Percentiles rank a stretch among this genome's conserved stretches.
Evolutionary conservation across 2,329 filamentous ascomycete genomes (phyloP).

Genomic region (Monilinia polystroma): DNA sequence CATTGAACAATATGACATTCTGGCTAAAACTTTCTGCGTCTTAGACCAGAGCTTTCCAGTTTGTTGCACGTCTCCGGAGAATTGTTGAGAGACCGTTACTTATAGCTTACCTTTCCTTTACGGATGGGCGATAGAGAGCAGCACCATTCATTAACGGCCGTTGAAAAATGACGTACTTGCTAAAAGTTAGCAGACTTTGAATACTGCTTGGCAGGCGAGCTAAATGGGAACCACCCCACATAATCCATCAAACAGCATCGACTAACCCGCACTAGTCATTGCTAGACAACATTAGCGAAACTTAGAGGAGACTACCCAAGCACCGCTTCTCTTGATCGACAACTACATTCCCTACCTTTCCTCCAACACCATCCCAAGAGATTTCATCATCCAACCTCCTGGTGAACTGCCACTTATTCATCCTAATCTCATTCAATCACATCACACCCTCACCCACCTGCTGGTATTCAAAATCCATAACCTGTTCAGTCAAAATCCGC

Average conservation of each 20-base stretch:
- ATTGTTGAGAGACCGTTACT: neutral
- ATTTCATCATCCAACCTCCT: too few relatives aligned
- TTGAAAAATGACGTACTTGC: neutral
- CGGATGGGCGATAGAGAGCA: too few relatives aligned
- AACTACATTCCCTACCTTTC: too few relatives aligned
- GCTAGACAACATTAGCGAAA: conserved; percentile 1
- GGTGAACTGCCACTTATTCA: too few relatives aligned
- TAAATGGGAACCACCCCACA: neutral
- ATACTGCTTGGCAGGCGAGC: too few relatives aligned
- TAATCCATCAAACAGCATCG: neutral
- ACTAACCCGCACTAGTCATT: neutral
- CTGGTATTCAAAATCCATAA: too few relatives aligned
- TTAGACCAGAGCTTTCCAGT: too few relatives aligned
- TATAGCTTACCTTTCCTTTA: too few relatives aligned
- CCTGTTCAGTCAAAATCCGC: too few relatives aligned
- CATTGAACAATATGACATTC: neutral
- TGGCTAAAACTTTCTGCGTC: neutral
- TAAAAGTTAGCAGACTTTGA: neutral
- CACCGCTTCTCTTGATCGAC: neutral
- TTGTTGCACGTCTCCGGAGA: neutral
- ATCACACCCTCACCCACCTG: neutral
- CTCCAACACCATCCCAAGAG: too few relatives aligned
- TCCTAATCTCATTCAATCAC: neutral
- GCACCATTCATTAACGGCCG: too few relatives aligned
- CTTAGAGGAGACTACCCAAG: neutral